Conservation (phyloP, 371 early-diverging fungal species). For the Rhizopus delemar region DNA sequence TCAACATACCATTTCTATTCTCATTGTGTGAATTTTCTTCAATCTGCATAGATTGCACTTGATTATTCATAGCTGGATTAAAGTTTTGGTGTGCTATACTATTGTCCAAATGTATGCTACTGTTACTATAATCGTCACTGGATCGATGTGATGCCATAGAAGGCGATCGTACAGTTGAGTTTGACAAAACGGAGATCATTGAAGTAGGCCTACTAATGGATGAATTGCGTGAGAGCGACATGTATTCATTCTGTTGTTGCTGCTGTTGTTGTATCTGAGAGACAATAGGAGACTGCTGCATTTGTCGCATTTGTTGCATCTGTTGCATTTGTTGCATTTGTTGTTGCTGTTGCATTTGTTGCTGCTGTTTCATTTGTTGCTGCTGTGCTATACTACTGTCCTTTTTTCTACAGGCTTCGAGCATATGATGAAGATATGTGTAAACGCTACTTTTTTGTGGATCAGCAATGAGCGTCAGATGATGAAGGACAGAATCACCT, state of each 20-base stretch:
- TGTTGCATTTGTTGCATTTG: conserved; percentile 27
- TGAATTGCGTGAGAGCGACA: conserved; percentile 31
- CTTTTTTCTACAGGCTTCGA: conserved; percentile 65
- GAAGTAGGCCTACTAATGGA: conserved; percentile 39
- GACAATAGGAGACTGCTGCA: conserved; percentile 1
- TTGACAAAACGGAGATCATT: conserved; percentile 31
- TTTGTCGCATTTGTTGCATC: neutral
- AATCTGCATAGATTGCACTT: conserved; percentile 38
- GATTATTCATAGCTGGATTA: conserved; percentile 8
- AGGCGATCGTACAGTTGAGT: conserved; percentile 28
- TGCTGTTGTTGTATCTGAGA: conserved; percentile 10
- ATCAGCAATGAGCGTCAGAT: conserved; percentile 66
- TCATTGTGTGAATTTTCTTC: conserved; percentile 20
- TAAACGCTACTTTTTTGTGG: conserved; percentile 66
- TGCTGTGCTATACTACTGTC: conserved; percentile 41
- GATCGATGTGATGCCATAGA: conserved; percentile 29
- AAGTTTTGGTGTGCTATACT: conserved; percentile 1
- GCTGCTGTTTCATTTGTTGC: conserved; percentile 24
- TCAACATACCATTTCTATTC: conserved; percentile 11
- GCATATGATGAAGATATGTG: conserved; percentile 69
- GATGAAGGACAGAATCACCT: conserved; percentile 64
- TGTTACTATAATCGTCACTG: conserved; percentile 1
- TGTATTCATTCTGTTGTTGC: conserved; percentile 13
- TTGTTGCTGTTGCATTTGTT: conserved; percentile 27
- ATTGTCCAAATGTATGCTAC: conserved; percentile 1